Conservation (phyloP, 257 asterid species). For the Rubia yunnanensis region DNA sequence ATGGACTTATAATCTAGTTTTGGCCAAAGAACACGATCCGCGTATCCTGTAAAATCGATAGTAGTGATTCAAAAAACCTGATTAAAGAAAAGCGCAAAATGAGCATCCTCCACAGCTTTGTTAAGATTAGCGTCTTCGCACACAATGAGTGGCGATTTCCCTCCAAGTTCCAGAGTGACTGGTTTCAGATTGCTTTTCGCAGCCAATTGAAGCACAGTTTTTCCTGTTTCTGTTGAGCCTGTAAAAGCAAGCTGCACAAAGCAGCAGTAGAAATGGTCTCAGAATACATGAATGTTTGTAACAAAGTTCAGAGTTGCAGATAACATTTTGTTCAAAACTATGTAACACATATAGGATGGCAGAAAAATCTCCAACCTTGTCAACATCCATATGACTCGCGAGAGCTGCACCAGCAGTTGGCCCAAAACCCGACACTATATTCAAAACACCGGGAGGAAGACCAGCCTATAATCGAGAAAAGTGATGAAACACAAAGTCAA, state of each 20-base stretch:
- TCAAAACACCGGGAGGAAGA: constrained; percentile 77
- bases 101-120: constrained; percentile 60
- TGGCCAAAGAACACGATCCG: neutral
- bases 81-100: constrained; percentile 70
- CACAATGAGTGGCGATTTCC: constrained; percentile 69
- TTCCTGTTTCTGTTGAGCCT: constrained; percentile 69
- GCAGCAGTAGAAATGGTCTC: neutral
- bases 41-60: neutral
- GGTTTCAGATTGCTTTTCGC: constrained; percentile 70
- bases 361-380: constrained; percentile 38
- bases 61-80: constrained; percentile 31
- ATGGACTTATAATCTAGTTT: neutral
- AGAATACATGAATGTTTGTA: neutral
- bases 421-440: constrained; percentile 59
- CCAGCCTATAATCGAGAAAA: constrained; percentile 47
- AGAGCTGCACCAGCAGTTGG: constrained; percentile 89
- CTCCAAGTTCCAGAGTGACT: constrained; percentile 79
- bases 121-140: constrained; percentile 69
- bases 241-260: constrained; percentile 68
- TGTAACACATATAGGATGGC: neutral
- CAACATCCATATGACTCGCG: constrained; percentile 84
- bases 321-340: neutral
- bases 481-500: neutral
- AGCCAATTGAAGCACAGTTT: constrained; percentile 48
- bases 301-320: neutral